Evolutionary conservation across 1,139 yeast genomes (phyloP).

Genomic region (Candida tetrigidarum): DNA sequence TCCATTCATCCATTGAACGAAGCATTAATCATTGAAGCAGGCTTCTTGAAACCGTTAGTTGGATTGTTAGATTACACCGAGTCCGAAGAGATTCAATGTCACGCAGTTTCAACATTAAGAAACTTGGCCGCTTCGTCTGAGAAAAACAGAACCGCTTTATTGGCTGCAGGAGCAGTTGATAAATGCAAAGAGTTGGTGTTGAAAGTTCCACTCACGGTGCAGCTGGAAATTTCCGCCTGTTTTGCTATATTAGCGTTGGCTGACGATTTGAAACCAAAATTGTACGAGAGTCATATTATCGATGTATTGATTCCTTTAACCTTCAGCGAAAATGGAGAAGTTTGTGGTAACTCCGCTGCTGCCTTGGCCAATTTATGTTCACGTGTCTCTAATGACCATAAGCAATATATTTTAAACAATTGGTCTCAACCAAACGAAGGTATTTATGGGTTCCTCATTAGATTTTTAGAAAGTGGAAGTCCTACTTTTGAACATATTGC

Average conservation of each 20-base stretch:
- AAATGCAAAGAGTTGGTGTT: slow-evolving; percentile 90
- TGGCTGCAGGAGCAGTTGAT: slow-evolving; percentile 95
- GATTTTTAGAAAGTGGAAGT: slow-evolving; percentile 83
- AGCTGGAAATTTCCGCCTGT: slow-evolving; percentile 96
- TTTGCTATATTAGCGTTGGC: slow-evolving; percentile 96
- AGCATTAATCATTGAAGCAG: slow-evolving; percentile 93
- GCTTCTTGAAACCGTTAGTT: slow-evolving; percentile 89
- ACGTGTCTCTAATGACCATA: slow-evolving; percentile 76
- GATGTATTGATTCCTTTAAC: slow-evolving; percentile 93
- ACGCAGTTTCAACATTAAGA: slow-evolving; percentile 93
- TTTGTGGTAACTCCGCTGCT: slow-evolving; percentile 98
- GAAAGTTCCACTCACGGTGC: slow-evolving; percentile 84
- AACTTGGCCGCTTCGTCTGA: slow-evolving; percentile 96
- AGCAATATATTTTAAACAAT: slow-evolving; percentile 69
- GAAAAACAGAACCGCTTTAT: slow-evolving; percentile 86
- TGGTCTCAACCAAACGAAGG: slow-evolving; percentile 89
- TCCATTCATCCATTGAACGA: slow-evolving; percentile 97
- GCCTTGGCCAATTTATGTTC: slow-evolving; percentile 96
- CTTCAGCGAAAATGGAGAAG: slow-evolving; percentile 86
- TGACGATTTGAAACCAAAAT: slow-evolving; percentile 87
- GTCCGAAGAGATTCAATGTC: slow-evolving; percentile 96
- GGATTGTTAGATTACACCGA: slow-evolving; percentile 81
- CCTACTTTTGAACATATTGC: slow-evolving; percentile 99
- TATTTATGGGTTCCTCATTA: slow-evolving; percentile 77
- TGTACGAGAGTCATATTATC: slow-evolving; percentile 82